phyloP scores from a whole-genome alignment of 257 asterid genomes.

The Thymus mandschuricus region DNA sequence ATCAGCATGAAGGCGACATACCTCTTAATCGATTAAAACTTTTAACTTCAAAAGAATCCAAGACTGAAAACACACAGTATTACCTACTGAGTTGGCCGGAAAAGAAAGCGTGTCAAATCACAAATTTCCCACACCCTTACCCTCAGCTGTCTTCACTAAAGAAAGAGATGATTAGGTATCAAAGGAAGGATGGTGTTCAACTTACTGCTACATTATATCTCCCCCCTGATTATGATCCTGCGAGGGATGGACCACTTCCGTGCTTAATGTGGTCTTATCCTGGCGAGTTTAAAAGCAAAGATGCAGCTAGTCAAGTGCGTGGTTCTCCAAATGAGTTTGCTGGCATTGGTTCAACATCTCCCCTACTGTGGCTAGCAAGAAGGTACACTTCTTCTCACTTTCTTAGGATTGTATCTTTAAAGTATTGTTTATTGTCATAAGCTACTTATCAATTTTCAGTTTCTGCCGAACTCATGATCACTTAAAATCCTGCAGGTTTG shows the following conservation, averaged over 20 bases:
- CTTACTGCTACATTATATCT: conserved; percentile 92
- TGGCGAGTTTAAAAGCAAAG: conserved; percentile 98
- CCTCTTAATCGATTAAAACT: conserved; percentile 58
- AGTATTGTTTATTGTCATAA: conserved; percentile 15
- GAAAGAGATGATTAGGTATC: conserved; percentile 94
- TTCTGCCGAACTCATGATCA: conserved; percentile 17
- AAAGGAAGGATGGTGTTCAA: conserved; percentile 96
- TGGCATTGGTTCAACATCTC: conserved; percentile 94
- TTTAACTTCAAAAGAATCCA: conserved; percentile 89
- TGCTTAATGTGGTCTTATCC: conserved; percentile 99
- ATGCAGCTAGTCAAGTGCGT: conserved; percentile 98
- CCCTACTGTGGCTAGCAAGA: conserved; percentile 96
- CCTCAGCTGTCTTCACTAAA: conserved; percentile 88
- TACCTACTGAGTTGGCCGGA: conserved; percentile 84
- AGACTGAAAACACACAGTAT: conserved; percentile 93
- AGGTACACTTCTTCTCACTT: conserved; percentile 48
- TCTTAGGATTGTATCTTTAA: conserved; percentile 11
- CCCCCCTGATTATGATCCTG: conserved; percentile 91
- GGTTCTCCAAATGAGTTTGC: conserved; percentile 99
- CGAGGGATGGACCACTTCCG: conserved; percentile 95
- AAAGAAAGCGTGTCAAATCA: conserved; percentile 77
- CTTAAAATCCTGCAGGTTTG: conserved; percentile 63
- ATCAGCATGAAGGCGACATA: conserved; percentile 75
- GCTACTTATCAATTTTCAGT: conserved; percentile 28
- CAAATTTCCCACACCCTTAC: conserved; percentile 95